Conservation (phyloP, 768 basidiomycete species). For the Tulasnella sp. region DNA sequence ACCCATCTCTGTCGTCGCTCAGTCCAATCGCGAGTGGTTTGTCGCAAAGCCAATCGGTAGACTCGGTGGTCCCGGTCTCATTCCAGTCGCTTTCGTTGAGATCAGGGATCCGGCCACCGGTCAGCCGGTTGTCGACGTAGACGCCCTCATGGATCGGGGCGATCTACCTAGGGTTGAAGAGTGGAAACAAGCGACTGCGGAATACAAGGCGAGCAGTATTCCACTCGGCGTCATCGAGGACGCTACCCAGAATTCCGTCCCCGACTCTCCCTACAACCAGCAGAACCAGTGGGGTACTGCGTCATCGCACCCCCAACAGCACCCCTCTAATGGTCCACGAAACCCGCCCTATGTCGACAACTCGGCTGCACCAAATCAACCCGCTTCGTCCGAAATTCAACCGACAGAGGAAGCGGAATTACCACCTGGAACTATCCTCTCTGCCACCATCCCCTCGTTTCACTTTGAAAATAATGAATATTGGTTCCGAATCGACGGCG, state of each 20-base stretch:
- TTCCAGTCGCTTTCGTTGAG: constrained; percentile 94
- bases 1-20: constrained; percentile 90
- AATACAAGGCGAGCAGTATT: constrained; percentile 93
- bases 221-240: constrained; percentile 83
- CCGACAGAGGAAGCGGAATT: constrained; percentile 24
- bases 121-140: constrained; percentile 59
- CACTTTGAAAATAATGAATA: constrained; percentile 93
- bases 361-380: constrained; percentile 20
- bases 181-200: constrained; percentile 92
- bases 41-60: constrained; percentile 96
- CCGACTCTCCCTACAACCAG: constrained; percentile 32
- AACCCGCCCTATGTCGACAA: constrained; percentile 13
- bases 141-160: constrained; percentile 68
- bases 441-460: constrained; percentile 89
- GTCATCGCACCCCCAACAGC: constrained; percentile 19
- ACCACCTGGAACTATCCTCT: constrained; percentile 71
- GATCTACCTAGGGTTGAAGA: constrained; percentile 94
- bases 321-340: constrained; percentile 12
- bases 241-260: constrained; percentile 29
- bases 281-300: neutral
- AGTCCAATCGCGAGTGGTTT: constrained; percentile 99
- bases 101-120: constrained; percentile 87
- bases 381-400: neutral
- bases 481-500: constrained; percentile 90
- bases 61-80: constrained; percentile 89